phyloP scores from a whole-genome alignment of 495 filamentous ascomycete species.

The Gamarada debralockiae region DNA sequence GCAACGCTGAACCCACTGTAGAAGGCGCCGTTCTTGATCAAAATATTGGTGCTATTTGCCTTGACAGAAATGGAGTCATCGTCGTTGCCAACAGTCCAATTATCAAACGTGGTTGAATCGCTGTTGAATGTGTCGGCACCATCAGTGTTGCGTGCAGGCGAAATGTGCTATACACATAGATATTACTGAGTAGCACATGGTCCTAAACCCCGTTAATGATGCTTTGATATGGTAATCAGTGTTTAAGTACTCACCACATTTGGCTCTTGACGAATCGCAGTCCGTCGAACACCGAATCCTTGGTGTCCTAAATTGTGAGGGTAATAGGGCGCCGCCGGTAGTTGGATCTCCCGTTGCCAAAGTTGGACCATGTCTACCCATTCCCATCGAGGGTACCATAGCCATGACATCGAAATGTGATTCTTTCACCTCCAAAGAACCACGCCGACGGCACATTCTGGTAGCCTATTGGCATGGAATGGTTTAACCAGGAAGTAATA shows the following conservation, averaged over 20 bases:
- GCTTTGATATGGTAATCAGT: constrained; percentile 1
- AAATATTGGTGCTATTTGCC: constrained; percentile 37
- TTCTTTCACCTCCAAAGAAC: constrained; percentile 40
- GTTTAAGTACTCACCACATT: constrained; percentile 31
- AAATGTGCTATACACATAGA: constrained; percentile 16
- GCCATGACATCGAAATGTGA: constrained; percentile 34
- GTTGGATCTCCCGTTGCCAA: constrained; percentile 32
- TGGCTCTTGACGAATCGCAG: constrained; percentile 38
- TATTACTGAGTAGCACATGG: constrained; percentile 8
- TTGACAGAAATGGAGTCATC: constrained; percentile 37
- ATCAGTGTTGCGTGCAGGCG: constrained; percentile 32
- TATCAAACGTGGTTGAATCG: constrained; percentile 29
- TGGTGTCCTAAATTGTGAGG: constrained; percentile 35
- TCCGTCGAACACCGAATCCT: constrained; percentile 32
- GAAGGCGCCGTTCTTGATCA: constrained; percentile 33
- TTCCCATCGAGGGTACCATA: constrained; percentile 43
- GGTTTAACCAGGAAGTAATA: constrained; percentile 40
- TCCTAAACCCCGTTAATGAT: background rate
- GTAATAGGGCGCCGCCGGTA: constrained; percentile 41
- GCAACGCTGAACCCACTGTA: constrained; percentile 27
- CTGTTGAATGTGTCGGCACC: constrained; percentile 35
- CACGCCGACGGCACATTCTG: constrained; percentile 46
- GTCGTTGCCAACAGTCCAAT: constrained; percentile 31
- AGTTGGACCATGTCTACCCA: constrained; percentile 43
- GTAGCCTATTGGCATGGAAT: constrained; percentile 38